Base-by-base conservation (phyloP, 2,329 filamentous ascomycete genomes). In the Ilyonectria robusta region DNA sequence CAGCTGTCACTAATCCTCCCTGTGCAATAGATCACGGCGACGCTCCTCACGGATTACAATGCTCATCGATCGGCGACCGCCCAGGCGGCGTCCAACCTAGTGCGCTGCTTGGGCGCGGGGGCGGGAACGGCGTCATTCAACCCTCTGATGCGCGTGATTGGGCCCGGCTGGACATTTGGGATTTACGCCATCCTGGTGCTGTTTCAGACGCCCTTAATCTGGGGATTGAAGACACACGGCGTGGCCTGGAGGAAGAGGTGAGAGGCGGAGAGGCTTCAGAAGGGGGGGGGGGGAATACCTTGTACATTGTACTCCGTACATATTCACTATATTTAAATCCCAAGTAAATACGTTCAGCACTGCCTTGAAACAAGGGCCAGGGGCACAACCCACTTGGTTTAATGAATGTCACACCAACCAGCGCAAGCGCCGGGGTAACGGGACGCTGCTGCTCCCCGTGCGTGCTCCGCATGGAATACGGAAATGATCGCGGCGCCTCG, bases 31-130 rank as follows among this genome's bases (percentile, higher is more conserved):
- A 54, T 64, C 46, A 53, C 46, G 5, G 47, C 47, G 10, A 59
- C 75, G 4, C 75, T 77, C 37, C 62, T 78, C 10, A 78, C 75
- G 1, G 75, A 76, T 58, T 67, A 75, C 19, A 77, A 77, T 57
- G 57, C 65, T 8, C 37, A 73, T 46, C 44, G 59, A 10, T 75
- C 73, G 0, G 75, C 74, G 3, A 77, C 76, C 9, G 76, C 70
- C 5, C 75, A 77, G 21, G 74, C 68, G 21, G 68, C 76, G 6
- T 76, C 67, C 13, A 77, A 72, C 55, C 60, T 78, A 10, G 67
- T 78, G 3, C 66, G 75, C 23, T 76, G 75, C 48, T 48, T 73
- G 8, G 59, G 63, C 8, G 75, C 70, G 7, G 75, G 70, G 46
- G 72, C 63, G 15, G 75, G 66, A 3, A 73, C 75, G 6, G 74